These are phyloP conservation scores for Pisolithus tinctorius DNA, from an alignment of 768 basidiomycete species.

Conservation along the genomic window DNA sequence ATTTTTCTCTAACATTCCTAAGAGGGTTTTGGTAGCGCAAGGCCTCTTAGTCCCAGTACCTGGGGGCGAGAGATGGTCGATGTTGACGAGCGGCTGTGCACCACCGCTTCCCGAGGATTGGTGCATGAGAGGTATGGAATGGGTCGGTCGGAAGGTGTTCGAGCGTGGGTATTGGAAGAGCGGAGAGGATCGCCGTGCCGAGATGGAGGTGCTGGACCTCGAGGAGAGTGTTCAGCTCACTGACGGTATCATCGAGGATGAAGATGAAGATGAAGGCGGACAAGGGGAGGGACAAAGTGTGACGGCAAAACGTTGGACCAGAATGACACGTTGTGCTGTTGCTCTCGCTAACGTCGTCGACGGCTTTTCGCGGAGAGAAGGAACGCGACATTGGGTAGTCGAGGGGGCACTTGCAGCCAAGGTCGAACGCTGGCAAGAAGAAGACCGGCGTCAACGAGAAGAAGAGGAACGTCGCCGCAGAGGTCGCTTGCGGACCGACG, in stretches of 20 bases:
- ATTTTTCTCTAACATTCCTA: constrained; percentile 59
- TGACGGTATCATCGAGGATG: constrained; percentile 83
- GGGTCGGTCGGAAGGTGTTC: constrained; percentile 86
- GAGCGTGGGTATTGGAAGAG: constrained; percentile 93
- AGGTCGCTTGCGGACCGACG: constrained; percentile 57
- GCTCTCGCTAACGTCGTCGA: constrained; percentile 63
- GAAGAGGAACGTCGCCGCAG: constrained; percentile 62
- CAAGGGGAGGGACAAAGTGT: constrained; percentile 23
- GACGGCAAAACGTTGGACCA: constrained; percentile 61
- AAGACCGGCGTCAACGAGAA: constrained; percentile 59
- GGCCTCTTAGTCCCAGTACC: constrained; percentile 29
- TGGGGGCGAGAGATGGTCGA: constrained; percentile 46
- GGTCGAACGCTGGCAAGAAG: constrained; percentile 60
- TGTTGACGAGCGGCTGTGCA: constrained; percentile 63
- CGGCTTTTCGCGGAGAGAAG: constrained; percentile 65
- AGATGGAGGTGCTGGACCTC: constrained; percentile 74
- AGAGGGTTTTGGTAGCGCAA: constrained; percentile 42
- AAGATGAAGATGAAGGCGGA: constrained; percentile 47
- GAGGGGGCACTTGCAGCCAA: constrained; percentile 63
- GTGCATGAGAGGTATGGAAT: constrained; percentile 94
- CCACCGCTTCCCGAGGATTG: constrained; percentile 89
- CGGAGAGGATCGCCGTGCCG: constrained; percentile 56
- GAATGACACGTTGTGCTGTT: constrained; percentile 64
- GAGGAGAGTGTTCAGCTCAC: constrained; percentile 49
- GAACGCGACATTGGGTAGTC: constrained; percentile 55